These are phyloP conservation scores for Arthrobotrys pseudoclavata DNA, from an alignment of 2,329 filamentous ascomycete species.

Conservation along the genomic window DNA sequence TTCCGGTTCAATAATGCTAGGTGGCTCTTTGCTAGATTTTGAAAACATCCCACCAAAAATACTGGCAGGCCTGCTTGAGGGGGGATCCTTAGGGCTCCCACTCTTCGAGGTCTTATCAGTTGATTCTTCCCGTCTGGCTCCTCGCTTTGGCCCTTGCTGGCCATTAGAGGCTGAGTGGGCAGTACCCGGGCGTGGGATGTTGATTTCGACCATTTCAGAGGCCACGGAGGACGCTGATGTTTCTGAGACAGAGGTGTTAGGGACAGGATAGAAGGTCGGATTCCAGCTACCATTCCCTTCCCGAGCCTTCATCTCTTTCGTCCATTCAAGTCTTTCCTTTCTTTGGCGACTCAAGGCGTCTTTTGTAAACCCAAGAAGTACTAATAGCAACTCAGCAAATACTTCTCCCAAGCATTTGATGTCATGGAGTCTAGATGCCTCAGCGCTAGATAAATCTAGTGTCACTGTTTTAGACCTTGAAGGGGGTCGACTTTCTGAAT, in stretches of 20 bases:
- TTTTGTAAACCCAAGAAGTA: conserved; percentile 49
- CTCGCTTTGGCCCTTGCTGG: conserved; percentile 19
- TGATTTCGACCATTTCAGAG: conserved; percentile 55
- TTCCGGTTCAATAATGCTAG: conserved; percentile 44
- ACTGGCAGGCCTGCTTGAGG: conserved; percentile 37
- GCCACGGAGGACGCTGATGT: conserved; percentile 44
- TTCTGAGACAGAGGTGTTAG: conserved; percentile 42
- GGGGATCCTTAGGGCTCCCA: conserved; percentile 12
- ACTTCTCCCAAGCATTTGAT: conserved; percentile 54
- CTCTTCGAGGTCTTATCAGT: conserved; percentile 32
- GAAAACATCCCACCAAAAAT: conserved; percentile 56
- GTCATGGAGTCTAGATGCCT: conserved; percentile 40
- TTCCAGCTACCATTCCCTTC: conserved; percentile 56
- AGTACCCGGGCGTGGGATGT: conserved; percentile 44
- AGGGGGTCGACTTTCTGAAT: conserved; percentile 32
- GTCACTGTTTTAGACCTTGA: conserved; percentile 38
- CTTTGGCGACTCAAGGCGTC: conserved; percentile 49
- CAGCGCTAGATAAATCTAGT: conserved; percentile 35
- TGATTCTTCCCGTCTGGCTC: conserved; percentile 22
- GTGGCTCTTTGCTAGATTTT: conserved; percentile 40
- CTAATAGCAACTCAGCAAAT: conserved; percentile 36
- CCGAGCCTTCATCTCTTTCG: conserved; percentile 50
- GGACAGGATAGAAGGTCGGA: conserved; percentile 43
- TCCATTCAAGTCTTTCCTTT: conserved; percentile 54
- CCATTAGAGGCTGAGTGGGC: conserved; percentile 46